Percentiles rank a stretch among this genome's conserved stretches.
phyloP scores from a whole-genome alignment of 352 stramenopile genomes.

The Pythium grandisporangium region DNA sequence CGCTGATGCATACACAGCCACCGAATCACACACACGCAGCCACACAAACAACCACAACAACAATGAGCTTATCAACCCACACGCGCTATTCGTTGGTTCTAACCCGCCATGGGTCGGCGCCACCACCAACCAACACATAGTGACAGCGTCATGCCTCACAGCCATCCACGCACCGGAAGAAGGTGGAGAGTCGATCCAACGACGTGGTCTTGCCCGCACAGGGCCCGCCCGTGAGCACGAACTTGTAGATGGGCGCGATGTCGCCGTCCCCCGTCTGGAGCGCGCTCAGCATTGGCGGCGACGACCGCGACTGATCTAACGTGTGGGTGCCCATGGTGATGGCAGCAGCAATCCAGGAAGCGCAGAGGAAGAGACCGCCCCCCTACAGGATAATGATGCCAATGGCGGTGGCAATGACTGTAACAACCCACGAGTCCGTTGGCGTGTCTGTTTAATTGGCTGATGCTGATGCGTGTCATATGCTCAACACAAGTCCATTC shows the following conservation, averaged over 20 bases:
- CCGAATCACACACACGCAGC: not conserved
- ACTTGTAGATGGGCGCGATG: slow-evolving; percentile 85
- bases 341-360: too few relatives aligned
- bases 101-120: too few relatives aligned
- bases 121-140: not conserved
- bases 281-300: slow-evolving; percentile 50
- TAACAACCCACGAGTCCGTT: too few relatives aligned
- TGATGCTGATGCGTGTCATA: too few relatives aligned
- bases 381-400: too few relatives aligned
- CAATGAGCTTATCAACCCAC: too few relatives aligned
- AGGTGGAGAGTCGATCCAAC: slow-evolving; percentile 86
- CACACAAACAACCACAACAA: too few relatives aligned
- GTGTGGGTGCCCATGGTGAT: slow-evolving; percentile 48
- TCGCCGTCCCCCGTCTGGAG: slow-evolving; percentile 60
- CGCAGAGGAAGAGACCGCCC: too few relatives aligned
- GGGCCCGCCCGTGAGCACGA: slow-evolving; percentile 91
- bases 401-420: too few relatives aligned
- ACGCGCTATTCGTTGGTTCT: too few relatives aligned
- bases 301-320: slow-evolving; percentile 19
- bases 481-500: too few relatives aligned
- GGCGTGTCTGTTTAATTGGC: too few relatives aligned
- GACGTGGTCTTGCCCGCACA: slow-evolving; percentile 95
- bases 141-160: not conserved
- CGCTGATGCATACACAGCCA: slow-evolving; percentile 18
- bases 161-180: slow-evolving; percentile 47